phyloP scores from a whole-genome alignment of 352 stramenopile species.

The Hyaloperonospora brassicae region DNA sequence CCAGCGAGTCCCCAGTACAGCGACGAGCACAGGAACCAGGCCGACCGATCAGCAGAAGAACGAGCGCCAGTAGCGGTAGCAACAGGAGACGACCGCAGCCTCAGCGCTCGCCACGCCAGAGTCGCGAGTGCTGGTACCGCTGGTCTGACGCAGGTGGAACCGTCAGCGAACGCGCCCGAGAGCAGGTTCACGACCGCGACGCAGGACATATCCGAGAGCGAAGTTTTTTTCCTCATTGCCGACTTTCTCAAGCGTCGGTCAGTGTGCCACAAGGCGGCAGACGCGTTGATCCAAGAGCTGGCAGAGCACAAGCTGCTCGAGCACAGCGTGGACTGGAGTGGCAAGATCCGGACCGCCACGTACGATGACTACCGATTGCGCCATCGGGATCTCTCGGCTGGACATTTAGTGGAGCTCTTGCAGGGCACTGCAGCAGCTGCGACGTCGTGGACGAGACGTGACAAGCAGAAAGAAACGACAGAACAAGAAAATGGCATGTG shows the following conservation, averaged over 20 bases:
- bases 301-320: conserved; percentile 47
- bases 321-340: conserved; percentile 60
- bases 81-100: no score
- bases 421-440: conserved; percentile 11
- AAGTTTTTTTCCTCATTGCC: conserved; percentile 82
- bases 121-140: background rate
- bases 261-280: conserved; percentile 51
- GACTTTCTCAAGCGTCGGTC: conserved; percentile 73
- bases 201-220: conserved; percentile 29
- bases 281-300: conserved; percentile 61
- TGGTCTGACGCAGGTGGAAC: background rate
- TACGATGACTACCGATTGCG: conserved; percentile 73
- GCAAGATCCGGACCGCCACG: conserved; percentile 33
- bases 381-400: conserved; percentile 57
- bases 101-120: no score
- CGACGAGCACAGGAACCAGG: no score
- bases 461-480: conserved; percentile 9
- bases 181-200: conserved; percentile 1
- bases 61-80: no score
- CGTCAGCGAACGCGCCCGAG: conserved; percentile 13
- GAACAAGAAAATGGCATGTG: conserved; percentile 12
- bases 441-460: conserved; percentile 16
- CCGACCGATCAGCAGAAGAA: no score
- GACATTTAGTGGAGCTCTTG: conserved; percentile 58
- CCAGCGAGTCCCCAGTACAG: background rate